Evolutionary conservation across 2,329 filamentous ascomycete species (phyloP).

Genomic region (Calonectria hawksworthii): DNA sequence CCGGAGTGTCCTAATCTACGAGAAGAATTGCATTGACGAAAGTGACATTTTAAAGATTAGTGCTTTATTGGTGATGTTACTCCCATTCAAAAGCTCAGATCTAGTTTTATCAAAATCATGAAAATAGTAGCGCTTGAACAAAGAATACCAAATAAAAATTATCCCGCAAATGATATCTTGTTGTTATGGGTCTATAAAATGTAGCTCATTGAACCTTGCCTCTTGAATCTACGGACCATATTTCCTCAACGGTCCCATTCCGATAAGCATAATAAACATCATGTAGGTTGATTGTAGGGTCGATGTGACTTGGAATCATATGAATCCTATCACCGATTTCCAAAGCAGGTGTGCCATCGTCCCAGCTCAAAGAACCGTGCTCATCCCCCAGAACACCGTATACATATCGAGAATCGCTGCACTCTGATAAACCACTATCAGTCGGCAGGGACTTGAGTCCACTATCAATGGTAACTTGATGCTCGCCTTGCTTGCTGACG

Average conservation of each 20-base stretch:
- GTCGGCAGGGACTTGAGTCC: constrained; percentile 35
- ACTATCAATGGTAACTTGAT: constrained; percentile 36
- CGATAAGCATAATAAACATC: constrained; percentile 37
- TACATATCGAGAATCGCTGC: constrained; percentile 28
- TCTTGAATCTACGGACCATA: constrained; percentile 34
- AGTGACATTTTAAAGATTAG: too few species aligned
- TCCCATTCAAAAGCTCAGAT: too few species aligned
- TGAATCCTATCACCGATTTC: constrained; percentile 31
- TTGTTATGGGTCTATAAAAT: neutral
- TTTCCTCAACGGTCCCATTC: constrained; percentile 27
- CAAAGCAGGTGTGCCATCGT: constrained; percentile 16
- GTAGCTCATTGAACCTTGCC: constrained; percentile 34
- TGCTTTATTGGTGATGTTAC: too few species aligned
- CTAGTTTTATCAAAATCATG: too few species aligned
- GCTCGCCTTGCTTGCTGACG: constrained; percentile 33
- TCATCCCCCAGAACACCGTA: constrained; percentile 33
- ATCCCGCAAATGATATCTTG: too few species aligned
- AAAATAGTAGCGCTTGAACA: too few species aligned
- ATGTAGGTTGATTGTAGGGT: constrained; percentile 38
- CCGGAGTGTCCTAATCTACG: too few species aligned
- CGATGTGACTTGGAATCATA: constrained; percentile 41
- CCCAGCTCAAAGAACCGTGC: constrained; percentile 34
- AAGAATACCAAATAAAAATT: too few species aligned
- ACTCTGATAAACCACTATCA: constrained; percentile 35
- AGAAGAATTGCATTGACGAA: too few species aligned